phyloP scores from a whole-genome alignment of 2,329 filamentous ascomycete genomes.

The Aspergillus fischeri region DNA sequence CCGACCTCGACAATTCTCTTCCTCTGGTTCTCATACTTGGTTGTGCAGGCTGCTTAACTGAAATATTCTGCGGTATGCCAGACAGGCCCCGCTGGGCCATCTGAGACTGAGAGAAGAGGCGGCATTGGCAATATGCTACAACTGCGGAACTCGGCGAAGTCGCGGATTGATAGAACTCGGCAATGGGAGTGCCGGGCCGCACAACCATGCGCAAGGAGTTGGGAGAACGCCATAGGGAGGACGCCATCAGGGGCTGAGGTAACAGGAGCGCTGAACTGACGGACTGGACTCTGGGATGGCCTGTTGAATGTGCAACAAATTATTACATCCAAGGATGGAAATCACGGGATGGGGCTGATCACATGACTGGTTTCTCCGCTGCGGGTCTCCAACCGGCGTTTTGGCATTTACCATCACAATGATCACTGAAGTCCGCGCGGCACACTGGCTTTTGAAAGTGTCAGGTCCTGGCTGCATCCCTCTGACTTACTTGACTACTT shows the following conservation, averaged over 20 bases:
- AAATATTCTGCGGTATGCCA: constrained; percentile 18
- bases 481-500: background rate
- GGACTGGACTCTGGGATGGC: background rate
- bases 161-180: constrained; percentile 5
- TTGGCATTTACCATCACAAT: background rate
- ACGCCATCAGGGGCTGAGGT: constrained; percentile 27
- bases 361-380: background rate
- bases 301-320: background rate
- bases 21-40: constrained; percentile 37
- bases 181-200: constrained; percentile 14
- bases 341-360: background rate
- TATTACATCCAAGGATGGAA: background rate
- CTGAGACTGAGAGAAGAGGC: constrained; percentile 31
- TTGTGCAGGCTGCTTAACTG: constrained; percentile 29
- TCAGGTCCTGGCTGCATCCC: background rate
- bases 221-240: constrained; percentile 24
- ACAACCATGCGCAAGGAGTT: constrained; percentile 17
- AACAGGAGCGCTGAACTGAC: constrained; percentile 8
- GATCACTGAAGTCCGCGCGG: background rate
- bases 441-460: background rate
- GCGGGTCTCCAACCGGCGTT: background rate
- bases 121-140: constrained; percentile 24
- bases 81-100: constrained; percentile 16
- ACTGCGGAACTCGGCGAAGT: background rate
- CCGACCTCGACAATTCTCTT: constrained; percentile 26